Evolutionary conservation across 169 alveolate genomes (phyloP), one percentile per base, ranked within the genome.

Genomic region (Eimeria maxima): DNA sequence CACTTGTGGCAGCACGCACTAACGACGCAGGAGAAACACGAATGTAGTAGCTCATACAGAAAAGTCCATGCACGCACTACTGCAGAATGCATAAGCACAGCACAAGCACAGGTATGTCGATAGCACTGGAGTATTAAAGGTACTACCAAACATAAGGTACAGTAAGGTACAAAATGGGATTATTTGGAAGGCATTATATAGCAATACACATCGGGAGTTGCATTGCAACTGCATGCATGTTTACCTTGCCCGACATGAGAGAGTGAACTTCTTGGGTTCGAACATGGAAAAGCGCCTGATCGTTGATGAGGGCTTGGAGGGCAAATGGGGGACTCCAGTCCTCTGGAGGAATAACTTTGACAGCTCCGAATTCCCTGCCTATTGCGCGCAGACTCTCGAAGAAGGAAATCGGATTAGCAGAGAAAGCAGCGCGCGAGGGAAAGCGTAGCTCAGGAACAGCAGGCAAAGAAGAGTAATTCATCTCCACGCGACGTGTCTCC

Each of bases 321-420:
- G 98, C 97, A 95, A 97, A 95, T 57, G 96, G 96, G 16, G 98
- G 97, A 38, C 90, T 76, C 97, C 97, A 98, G 47, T 96, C 98
- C 22, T 76, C 92, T 18, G 98, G 98, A 20, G 99, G 99, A 27
- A 97, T 86, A 7, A 98, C 97, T 89, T 98, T 98, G 67, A 98
- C 95, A 2, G 98, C 99, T 38, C 99, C 99, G 71, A 90, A 98
- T 83, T 97, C 96, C 71, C 96, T 93, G 27, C 99, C 99, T 90
- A 84, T 76, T 11, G 78, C 93, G 55, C 84, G n/a, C 24, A 65
- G 71, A 8, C 87, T 22, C 55, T 47, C 86, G 27, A 33, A 67
- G 13, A 74, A 29, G 1, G 80, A 3, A 7, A 71, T 87, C 22
- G 96, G 96, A 27, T 94, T 87, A 3, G 78, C 95, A 4, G 47